These are phyloP conservation scores for Podosphaera fusca DNA, from an alignment of 2,329 filamentous ascomycete species.

Conservation along the genomic window DNA sequence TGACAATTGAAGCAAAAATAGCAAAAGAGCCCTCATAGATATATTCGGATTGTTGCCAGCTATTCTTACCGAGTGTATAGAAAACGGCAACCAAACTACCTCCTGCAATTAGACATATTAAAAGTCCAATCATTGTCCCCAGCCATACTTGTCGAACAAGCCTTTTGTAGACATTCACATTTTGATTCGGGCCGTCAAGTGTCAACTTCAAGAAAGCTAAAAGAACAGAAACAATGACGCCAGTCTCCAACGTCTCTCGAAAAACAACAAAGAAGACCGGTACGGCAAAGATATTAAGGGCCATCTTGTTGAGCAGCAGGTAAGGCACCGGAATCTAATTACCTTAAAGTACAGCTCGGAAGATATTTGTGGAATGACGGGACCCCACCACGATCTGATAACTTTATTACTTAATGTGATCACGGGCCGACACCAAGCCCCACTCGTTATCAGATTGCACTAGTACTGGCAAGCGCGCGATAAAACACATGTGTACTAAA, in stretches of 20 bases:
- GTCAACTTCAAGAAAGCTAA: conserved; percentile 70
- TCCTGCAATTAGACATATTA: conserved; percentile 34
- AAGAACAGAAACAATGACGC: conserved; percentile 70
- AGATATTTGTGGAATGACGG: background rate
- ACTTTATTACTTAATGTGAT: background rate
- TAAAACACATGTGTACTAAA: background rate
- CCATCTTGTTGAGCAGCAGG: conserved; percentile 20
- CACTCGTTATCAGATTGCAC: background rate
- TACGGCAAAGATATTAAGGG: conserved; percentile 49
- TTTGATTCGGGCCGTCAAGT: conserved; percentile 37
- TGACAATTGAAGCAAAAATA: conserved; percentile 54
- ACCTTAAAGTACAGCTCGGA: background rate
- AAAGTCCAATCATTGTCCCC: conserved; percentile 27
- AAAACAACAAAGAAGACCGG: conserved; percentile 63
- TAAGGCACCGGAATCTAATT: background rate
- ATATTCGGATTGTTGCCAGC: conserved; percentile 45
- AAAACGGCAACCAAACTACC: conserved; percentile 39
- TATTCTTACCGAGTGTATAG: conserved; percentile 39
- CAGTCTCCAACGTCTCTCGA: conserved; percentile 61
- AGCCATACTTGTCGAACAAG: conserved; percentile 39
- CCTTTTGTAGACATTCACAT: conserved; percentile 40
- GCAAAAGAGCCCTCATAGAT: conserved; percentile 66
- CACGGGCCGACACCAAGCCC: background rate
- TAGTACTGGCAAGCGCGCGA: no score
- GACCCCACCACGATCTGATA: background rate